A percentile compares a stretch with the other conserved stretches of the same genome.
Conservation (phyloP, 139 green algal species). For the Mychonastes homosphaera region DNA sequence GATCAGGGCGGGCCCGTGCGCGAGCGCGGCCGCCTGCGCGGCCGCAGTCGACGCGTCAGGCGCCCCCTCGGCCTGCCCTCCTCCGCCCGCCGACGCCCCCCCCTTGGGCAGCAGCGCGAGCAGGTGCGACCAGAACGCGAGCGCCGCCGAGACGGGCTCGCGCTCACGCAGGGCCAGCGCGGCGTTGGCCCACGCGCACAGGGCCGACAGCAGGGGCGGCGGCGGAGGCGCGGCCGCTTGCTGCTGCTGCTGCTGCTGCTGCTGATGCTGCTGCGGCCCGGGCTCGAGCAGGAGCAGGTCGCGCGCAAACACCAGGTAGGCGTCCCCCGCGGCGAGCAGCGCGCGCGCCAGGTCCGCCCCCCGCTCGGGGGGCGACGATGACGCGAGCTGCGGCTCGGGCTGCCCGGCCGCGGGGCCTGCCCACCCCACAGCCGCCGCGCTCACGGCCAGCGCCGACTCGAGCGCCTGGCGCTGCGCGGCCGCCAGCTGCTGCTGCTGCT, state of each 20-base stretch:
- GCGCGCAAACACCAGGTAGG: slow-evolving; percentile 51
- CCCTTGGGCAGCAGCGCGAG: slow-evolving; percentile 11
- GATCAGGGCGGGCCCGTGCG: slow-evolving; percentile 30
- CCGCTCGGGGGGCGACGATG: not conserved
- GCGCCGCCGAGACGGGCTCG: slow-evolving; percentile 32
- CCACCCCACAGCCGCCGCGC: no score
- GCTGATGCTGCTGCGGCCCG: slow-evolving; percentile 8
- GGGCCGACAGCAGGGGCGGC: slow-evolving; percentile 1
- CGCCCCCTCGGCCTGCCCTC: not conserved
- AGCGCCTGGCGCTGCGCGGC: slow-evolving; percentile 24
- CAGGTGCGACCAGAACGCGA: slow-evolving; percentile 41
- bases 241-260: no score
- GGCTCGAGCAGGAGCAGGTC: slow-evolving; percentile 25
- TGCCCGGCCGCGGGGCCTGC: no score
- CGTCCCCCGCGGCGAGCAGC: slow-evolving; percentile 42
- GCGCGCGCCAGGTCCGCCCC: slow-evolving; percentile 33
- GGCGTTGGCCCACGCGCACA: slow-evolving; percentile 5
- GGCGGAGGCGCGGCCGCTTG: no score
- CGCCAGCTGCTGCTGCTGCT: slow-evolving; percentile 16
- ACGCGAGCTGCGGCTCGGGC: not conserved
- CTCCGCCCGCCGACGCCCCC: not conserved
- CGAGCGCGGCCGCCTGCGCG: not conserved
- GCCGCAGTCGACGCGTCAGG: not conserved
- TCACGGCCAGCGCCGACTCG: not conserved
- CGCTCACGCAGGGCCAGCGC: slow-evolving; percentile 35